Evolutionary conservation across 768 basidiomycete species (phyloP), one percentile per base, ranked within the genome.

Genomic region (Russula abietina): DNA sequence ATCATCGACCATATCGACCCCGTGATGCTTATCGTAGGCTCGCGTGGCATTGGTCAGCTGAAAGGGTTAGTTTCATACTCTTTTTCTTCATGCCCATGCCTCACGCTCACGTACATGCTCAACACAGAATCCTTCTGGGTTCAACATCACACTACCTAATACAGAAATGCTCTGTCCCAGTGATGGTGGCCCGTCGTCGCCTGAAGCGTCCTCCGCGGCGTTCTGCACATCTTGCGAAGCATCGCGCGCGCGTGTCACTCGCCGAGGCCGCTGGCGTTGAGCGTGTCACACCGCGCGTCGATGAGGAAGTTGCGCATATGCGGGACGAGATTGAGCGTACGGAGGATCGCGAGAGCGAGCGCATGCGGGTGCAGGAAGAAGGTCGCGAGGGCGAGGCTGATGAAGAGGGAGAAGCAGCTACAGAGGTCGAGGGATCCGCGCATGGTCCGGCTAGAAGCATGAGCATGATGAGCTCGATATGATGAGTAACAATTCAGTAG

Each of bases 81-180:
- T 24, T 38, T 5, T 24, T 19, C 12, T 53, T 24, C 56, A 4
- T 41, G n/a, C 26, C 36, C 48, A n/a, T 2, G 30, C 39, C n/a
- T 49, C 39, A 52, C 61, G 26, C 55, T 66, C 49, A 57, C 41
- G 46, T 46, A 28, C 11, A 11, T 17, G 5, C 41, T 50, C 24
- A 45, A 55, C 22, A 19, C 69, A 94, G 93, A 30, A 95, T 96
- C 67, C 80, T 98, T 3, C 85, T 98, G 41, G 95, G 94, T 16
- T 95, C 93, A 4, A 98, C 93, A 1, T 96, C 93, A 1, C 92
- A 98, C 73, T 98, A 98, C 71, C 83, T 93, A 52, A 90, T 92
- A 50, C 88, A 93, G 80, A 94, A 93, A 75, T 95, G 92, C 65
- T 92, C 92, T 17, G 94, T 96, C 0, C 94, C 95, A 0, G 93